Evolutionary conservation across 352 stramenopile genomes (phyloP).

Genomic region (Saprolegnia parasitica): DNA sequence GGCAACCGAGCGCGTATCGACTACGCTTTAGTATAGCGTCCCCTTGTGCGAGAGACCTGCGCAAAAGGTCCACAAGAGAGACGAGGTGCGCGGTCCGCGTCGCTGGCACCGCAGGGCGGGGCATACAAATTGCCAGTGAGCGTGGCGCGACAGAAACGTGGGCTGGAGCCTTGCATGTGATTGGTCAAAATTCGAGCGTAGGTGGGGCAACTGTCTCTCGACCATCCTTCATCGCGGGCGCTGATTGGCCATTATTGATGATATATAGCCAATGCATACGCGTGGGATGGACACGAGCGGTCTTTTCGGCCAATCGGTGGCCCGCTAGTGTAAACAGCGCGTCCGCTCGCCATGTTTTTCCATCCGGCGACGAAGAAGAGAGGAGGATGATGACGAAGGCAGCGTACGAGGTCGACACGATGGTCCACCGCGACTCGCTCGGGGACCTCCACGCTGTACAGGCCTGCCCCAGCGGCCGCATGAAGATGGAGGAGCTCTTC

Average conservation of each 20-base stretch:
- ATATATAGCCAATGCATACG: slow-evolving; percentile 12
- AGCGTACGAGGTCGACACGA: slow-evolving; percentile 22
- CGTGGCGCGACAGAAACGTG: neutral
- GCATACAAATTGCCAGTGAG: too few species aligned
- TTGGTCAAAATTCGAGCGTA: slow-evolving; percentile 5
- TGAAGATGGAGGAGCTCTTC: slow-evolving; percentile 88
- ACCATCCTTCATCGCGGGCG: neutral
- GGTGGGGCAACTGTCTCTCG: slow-evolving; percentile 12
- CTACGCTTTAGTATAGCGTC: too few species aligned
- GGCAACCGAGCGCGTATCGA: too few species aligned
- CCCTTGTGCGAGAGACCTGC: too few species aligned
- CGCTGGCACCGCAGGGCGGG: neutral
- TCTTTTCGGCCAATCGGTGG: slow-evolving; percentile 19
- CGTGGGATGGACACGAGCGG: neutral
- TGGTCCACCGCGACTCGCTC: slow-evolving; percentile 13
- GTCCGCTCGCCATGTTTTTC: slow-evolving; percentile 1
- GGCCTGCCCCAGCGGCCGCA: slow-evolving; percentile 63
- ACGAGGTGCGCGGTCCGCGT: neutral
- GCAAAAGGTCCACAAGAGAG: too few species aligned
- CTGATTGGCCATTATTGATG: slow-evolving; percentile 3
- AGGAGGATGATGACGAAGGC: slow-evolving; percentile 27
- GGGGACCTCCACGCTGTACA: slow-evolving; percentile 34
- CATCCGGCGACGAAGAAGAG: neutral
- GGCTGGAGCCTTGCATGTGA: neutral
- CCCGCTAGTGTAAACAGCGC: slow-evolving; percentile 8